Conservation (phyloP, 805 yeast genomes). For the Priceomyces haplophilus region DNA sequence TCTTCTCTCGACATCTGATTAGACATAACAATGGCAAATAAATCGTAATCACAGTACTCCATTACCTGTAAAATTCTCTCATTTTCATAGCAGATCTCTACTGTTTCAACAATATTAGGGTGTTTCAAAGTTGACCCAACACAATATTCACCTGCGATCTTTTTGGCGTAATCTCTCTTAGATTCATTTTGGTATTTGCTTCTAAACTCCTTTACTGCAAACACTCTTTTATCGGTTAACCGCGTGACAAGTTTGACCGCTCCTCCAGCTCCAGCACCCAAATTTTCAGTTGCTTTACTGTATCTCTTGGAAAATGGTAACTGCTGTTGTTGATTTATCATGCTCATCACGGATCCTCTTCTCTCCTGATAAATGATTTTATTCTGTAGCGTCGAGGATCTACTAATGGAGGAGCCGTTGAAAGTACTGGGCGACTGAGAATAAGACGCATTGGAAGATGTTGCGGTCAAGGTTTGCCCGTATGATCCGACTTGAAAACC, state of each 20-base stretch:
- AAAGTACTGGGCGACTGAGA: slow-evolving; percentile 31
- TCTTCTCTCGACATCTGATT: slow-evolving; percentile 79
- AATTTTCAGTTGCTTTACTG: slow-evolving; percentile 68
- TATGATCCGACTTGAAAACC: slow-evolving; percentile 18
- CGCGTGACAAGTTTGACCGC: slow-evolving; percentile 71
- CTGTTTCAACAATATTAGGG: slow-evolving; percentile 75
- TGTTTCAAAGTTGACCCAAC: slow-evolving; percentile 80
- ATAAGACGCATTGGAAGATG: slow-evolving; percentile 33
- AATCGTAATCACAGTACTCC: slow-evolving; percentile 90
- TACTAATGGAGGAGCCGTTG: slow-evolving; percentile 23
- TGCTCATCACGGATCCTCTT: slow-evolving; percentile 33
- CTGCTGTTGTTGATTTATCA: slow-evolving; percentile 22
- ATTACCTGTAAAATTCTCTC: slow-evolving; percentile 81
- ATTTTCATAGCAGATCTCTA: slow-evolving; percentile 69
- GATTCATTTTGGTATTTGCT: slow-evolving; percentile 67
- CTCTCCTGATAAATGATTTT: slow-evolving; percentile 32
- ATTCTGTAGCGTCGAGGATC: slow-evolving; percentile 31
- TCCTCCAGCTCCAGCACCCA: slow-evolving; percentile 89
- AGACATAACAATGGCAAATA: slow-evolving; percentile 84
- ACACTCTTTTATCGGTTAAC: slow-evolving; percentile 64
- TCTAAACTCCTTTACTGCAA: slow-evolving; percentile 83
- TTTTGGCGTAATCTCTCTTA: slow-evolving; percentile 75
- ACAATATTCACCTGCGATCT: slow-evolving; percentile 86
- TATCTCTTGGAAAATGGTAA: slow-evolving; percentile 48
- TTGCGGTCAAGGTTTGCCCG: slow-evolving; percentile 22